Evolutionary conservation across 176 grass and related monocot species (phyloP), one percentile per base, ranked within the genome.

Genomic region (Poa pratensis): DNA sequence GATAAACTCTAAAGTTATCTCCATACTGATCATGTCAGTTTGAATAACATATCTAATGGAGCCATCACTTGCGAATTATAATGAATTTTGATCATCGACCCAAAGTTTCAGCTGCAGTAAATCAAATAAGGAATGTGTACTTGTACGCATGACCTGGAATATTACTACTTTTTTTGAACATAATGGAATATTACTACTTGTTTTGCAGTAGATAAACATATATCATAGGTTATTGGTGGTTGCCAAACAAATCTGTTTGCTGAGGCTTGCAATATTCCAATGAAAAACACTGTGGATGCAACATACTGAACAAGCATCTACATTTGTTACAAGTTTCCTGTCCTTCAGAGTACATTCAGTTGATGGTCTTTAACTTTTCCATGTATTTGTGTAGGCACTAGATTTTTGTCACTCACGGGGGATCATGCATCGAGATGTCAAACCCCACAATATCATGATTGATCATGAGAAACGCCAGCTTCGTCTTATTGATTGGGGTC

Each of bases 381-480:
- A 94, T 81, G 69, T 86, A 63, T 86, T 90, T 98, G 48, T 95
- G 82, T 96, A 99, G 96, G 93, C 96, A 69, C 86, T 99, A 85
- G 91, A 99, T 81, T 96, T 92, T 78, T 99, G 88, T 90, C 96
- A 99, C 70, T 99, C 96, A 59, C 88, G 77, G 72, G 93, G 96
- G 57, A 96, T 99, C 80, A 96, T 99, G 96, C 96, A 99, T 48
- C 72, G 96, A 89, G 96, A 99, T 80, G 93, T 99, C 63, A 99
- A 96, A 75, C 93, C 93, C 69, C 96, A 99, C 67, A 99, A 99
- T 90, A 83, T 96, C 63, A 96, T 99, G 96, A 96, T 99, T 52
- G 93, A 99, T 88, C 96, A 96, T 83, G 89, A 88, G 82, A 92
- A 94, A 19, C 86, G 81, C 69, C 92, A 96, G 78, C 89, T 99